Base-by-base conservation (phyloP, 768 basidiomycete genomes). In the Chalciporus sphaerocephalus region DNA sequence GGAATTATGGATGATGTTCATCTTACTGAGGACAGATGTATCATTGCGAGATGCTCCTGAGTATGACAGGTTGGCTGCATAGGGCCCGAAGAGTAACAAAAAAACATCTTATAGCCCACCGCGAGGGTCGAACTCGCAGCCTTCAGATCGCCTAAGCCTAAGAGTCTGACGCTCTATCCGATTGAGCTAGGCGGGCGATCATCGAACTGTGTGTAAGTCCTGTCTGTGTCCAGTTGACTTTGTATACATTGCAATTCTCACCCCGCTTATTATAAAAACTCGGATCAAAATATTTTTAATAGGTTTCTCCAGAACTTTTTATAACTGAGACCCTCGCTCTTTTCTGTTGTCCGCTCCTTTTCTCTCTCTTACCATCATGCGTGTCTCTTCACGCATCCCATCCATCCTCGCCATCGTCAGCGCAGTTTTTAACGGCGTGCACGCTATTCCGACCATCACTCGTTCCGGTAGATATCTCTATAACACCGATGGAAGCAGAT, bases 401-500 rank as follows among this genome's bases (percentile, higher is more conserved):
- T 50, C 56, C 17, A 47, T 46, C 22, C 56, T 77, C 54, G 58
- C 70, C 25, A 65, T 71, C 23, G 67, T 68, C 16, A 60, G 73
- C 35, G 58, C 73, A 40, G 54, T 80, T 50, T 61, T 70, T n/a
- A 65, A 70, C n/a, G 63, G 70, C 27, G 80, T 77, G n/a, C 60
- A 69, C n/a, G 88, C 88, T 46, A 72, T 93, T 35, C 74, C 80
- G 25, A 74, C 77, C 45, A 74, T 96, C 55, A 73, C 83, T 30
- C 77, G 89, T 35, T 61, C 70, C 22, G 92, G 89, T 25, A 79
- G 80, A 58, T 95, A 92, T 63, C 81, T 95, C 34, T 95, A 92
- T 67, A 77, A 76, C 32, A 75, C 76, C 4, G 76, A 80, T 40
- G 89, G 90, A 3, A 81, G 61, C 30, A 70, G 93, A 42, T 95